Percentiles rank a stretch among this genome's conserved stretches.
Evolutionary conservation across 108 stramenopile genomes (phyloP).

Genomic region (Nannochloropsis granulata): DNA sequence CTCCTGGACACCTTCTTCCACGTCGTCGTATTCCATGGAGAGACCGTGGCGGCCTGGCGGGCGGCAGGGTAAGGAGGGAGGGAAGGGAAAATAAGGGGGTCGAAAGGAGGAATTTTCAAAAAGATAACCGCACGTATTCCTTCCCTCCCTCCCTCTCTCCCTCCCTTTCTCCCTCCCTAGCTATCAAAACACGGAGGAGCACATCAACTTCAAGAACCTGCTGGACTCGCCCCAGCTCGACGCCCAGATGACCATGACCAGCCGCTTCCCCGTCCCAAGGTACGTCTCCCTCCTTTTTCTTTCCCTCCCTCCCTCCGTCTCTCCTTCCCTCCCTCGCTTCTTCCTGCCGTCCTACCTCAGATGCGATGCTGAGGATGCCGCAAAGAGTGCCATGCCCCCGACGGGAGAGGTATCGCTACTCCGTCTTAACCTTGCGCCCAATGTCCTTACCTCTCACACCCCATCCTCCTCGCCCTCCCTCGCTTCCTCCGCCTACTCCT

Average conservation of each 20-base stretch:
- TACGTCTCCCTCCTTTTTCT: constrained; percentile 45
- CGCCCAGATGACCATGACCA: constrained; percentile 93
- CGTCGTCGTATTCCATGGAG: constrained; percentile 98
- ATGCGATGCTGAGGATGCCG: not conserved
- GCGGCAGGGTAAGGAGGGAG: constrained; percentile 40
- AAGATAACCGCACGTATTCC: not conserved
- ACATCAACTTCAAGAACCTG: constrained; percentile 75
- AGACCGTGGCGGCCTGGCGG: constrained; percentile 97
- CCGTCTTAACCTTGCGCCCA: not conserved
- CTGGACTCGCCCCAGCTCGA: constrained; percentile 88
- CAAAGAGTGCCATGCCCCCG: too few species aligned
- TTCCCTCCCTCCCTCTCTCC: not conserved
- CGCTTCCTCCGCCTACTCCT: not conserved
- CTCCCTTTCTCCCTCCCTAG: not conserved
- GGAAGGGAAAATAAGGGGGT: not conserved
- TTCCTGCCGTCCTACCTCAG: not conserved
- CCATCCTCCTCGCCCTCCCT: not conserved
- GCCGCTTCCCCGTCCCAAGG: constrained; percentile 67
- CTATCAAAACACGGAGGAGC: constrained; percentile 81
- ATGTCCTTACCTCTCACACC: not conserved
- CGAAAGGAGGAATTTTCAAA: not conserved
- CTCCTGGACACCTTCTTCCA: constrained; percentile 98
- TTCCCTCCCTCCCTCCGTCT: not conserved
- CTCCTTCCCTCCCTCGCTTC: not conserved
- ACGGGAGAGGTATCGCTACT: too few species aligned